A percentile compares a stretch with the other conserved stretches of the same genome.
These are phyloP conservation scores for Plasmodium inui DNA, from an alignment of 169 alveolate genomes.

Conservation along the genomic window DNA sequence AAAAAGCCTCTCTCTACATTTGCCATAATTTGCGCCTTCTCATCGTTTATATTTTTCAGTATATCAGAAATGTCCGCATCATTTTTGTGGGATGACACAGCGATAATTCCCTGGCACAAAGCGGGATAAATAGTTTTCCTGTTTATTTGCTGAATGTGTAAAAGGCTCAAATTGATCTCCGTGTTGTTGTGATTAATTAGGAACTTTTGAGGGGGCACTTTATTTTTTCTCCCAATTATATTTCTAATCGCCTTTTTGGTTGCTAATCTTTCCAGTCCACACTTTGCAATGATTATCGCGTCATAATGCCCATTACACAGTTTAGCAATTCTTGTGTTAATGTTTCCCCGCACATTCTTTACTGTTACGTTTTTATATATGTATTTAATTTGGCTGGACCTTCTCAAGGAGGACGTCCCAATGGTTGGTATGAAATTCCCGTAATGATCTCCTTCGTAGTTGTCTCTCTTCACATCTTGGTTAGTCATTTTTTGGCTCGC, in stretches of 20 bases:
- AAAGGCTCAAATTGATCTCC: conserved; percentile 10
- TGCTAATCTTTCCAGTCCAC: conserved; percentile 65
- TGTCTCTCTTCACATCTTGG: background rate
- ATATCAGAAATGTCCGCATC: conserved; percentile 10
- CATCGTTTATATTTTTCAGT: conserved; percentile 47
- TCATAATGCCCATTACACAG: conserved; percentile 38
- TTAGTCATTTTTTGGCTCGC: background rate
- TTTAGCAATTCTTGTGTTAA: conserved; percentile 62
- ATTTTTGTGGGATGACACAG: conserved; percentile 36
- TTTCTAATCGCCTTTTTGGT: background rate
- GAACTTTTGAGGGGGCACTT: background rate
- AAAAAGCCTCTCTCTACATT: conserved; percentile 49
- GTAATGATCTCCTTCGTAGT: background rate
- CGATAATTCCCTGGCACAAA: conserved; percentile 70
- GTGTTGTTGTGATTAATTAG: conserved; percentile 20
- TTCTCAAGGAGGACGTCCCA: conserved; percentile 64
- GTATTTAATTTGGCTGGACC: conserved; percentile 60
- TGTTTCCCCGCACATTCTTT: conserved; percentile 41
- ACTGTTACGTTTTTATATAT: conserved; percentile 35
- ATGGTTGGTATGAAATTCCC: background rate
- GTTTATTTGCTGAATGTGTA: conserved; percentile 52
- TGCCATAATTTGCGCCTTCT: conserved; percentile 66
- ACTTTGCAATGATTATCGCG: conserved; percentile 50
- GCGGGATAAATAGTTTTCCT: conserved; percentile 47
- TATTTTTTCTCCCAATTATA: background rate